Percentiles rank a stretch among this genome's conserved stretches.
Conservation (phyloP, 1,139 yeast species). For the Geotrichum klebahnii region DNA sequence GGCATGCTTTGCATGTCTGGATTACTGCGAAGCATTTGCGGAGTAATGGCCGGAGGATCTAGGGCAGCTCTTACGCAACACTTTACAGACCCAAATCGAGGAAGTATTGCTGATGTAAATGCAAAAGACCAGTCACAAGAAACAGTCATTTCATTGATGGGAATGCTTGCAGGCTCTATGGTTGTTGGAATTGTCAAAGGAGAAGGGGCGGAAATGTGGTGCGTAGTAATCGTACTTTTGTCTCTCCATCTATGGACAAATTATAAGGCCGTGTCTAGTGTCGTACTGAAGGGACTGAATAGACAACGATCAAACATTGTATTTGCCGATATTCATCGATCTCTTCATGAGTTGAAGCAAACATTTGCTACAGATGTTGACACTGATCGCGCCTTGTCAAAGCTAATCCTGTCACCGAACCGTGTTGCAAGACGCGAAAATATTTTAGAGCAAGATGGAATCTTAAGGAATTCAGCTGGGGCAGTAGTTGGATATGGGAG, state of each 20-base stretch:
- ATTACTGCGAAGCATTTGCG: conserved; percentile 38
- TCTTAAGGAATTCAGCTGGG: conserved; percentile 31
- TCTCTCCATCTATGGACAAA: conserved; percentile 39
- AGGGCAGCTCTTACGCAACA: conserved; percentile 42
- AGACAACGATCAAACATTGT: conserved; percentile 39
- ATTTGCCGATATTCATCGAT: conserved; percentile 33
- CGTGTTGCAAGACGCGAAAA: conserved; percentile 32
- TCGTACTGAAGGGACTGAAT: conserved; percentile 36
- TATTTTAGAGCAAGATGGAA: conserved; percentile 37
- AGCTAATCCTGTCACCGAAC: conserved; percentile 33
- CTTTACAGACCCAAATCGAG: conserved; percentile 38
- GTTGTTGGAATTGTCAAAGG: conserved; percentile 36
- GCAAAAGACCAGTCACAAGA: conserved; percentile 43
- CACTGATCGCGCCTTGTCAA: conserved; percentile 27
- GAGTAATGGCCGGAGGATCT: conserved; percentile 42
- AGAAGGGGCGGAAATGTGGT: conserved; percentile 37
- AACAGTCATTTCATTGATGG: conserved; percentile 40
- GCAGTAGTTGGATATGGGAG: conserved; percentile 28
- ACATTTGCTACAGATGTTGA: conserved; percentile 25
- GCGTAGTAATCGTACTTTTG: conserved; percentile 31
- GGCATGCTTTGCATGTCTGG: conserved; percentile 39
- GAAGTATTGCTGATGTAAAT: conserved; percentile 40
- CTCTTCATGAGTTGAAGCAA: conserved; percentile 31
- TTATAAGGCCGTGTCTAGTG: conserved; percentile 39
- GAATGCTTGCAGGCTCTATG: conserved; percentile 40